Base-by-base conservation (phyloP, 2,329 filamentous ascomycete species). In the Septoria linicola region DNA sequence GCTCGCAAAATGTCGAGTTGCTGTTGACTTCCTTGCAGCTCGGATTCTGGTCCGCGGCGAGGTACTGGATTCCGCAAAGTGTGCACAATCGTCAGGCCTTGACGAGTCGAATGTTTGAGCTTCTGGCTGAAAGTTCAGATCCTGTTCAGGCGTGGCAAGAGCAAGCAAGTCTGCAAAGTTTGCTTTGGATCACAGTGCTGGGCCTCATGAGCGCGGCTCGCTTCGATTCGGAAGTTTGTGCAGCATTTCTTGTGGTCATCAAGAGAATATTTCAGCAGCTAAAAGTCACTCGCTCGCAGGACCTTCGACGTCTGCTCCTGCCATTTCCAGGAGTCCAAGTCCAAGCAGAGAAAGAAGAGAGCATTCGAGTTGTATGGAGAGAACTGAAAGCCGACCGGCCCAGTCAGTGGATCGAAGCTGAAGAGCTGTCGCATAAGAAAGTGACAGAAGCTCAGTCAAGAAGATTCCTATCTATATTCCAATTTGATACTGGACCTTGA, bases 271-370 rank as follows among this genome's bases (percentile, higher is more conserved):
- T 37, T 14, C 27, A 50, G 32, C 17, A 43, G 17, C 47, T 50
- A 13, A 40, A 40, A 3, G 39, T 50, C 21, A 50, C 39, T 8
- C 41, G 20, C 14, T 30, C 31, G 14, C 47, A 50, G 1, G 47
- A 50, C 40, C 25, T 50, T 13, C 47, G 47, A 17, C 47, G 39
- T 20, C 21, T 40, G 6, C 21, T 50, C n/a, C 17, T 36, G 13
- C 39, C 47, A 13, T 50, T 50, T 16, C 47, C 47, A 4, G 47
- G 47, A 17, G n/a, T 50, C 8, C 31, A 50, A 17, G n/a, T 50
- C 8, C 31, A 50, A 14, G 43, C 42, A 21, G 47, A 50, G 31
- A 16, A n/a, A 8, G 20, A 21, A 20, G 23, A 27, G 5, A 27
- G 23, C 23, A n/a, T 50, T 8, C 21, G 11, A 21, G 25, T 20